Base-by-base conservation (phyloP, 345 rosid species). In the Pugionium cornutum region DNA sequence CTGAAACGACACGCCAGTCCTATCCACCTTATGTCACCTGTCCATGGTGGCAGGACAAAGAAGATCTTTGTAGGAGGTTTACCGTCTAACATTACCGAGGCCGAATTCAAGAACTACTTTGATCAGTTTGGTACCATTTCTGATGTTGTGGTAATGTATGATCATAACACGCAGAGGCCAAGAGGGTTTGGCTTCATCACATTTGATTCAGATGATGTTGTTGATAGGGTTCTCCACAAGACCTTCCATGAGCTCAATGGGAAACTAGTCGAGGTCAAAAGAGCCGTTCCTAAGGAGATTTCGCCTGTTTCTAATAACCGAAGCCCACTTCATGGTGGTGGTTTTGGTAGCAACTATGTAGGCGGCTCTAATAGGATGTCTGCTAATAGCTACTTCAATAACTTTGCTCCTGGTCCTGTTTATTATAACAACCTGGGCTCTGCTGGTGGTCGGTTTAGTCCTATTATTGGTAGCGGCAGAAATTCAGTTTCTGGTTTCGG, bases 101-200 rank as follows among this genome's bases (percentile, higher is more conserved):
- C 74, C 5, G 90, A 87, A 53, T 91, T 89, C 44, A 85, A 83
- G 78, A 80, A 50, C 63, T 88, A 91, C 81, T 91, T 91, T 66
- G 95, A 79, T 75, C 96, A 89, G 73, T 92, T 83, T 60, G 98
- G 98, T 62, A 75, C 64, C 18, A 81, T 86, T 60, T 78, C 83
- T 37, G 98, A 92, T 69, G 96, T 89, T 67, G 96, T 89, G 36
- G 97, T 92, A 36, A 92, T 92, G 97, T 89, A 89, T 73, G 98
- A 92, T 76, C 97, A 92, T 78, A 89, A 88, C 64, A 89, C 97
- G 27, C 96, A 84, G 73, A 84, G 98, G 77, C 98, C 98, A 53
- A 88, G 98, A 84, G 97, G 97, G 39, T 92, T 89, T 63, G 97
- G 98, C 68, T 92, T 92, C 83, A 89, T 92, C 50, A 89, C 98